Evolutionary conservation across 768 basidiomycete genomes (phyloP).

Genomic region (Rhizopogon vesiculosus): DNA sequence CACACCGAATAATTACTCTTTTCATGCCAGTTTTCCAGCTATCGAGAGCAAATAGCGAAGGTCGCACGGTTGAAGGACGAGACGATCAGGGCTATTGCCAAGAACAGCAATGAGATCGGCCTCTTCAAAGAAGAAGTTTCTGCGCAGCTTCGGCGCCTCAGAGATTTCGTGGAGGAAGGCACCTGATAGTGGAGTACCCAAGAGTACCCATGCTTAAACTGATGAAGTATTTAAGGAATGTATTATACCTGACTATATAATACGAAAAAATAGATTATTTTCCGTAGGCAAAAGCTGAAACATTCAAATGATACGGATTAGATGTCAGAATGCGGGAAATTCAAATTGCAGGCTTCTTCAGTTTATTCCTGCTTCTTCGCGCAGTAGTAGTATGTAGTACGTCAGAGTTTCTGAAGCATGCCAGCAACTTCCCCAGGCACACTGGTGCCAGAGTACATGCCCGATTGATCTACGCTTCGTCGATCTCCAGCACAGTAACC

Average conservation of each 20-base stretch:
- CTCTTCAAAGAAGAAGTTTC: constrained; percentile 79
- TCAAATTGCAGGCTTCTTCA: too few species aligned
- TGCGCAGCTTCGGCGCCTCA: constrained; percentile 60
- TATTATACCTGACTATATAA: background rate
- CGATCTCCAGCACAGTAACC: too few species aligned
- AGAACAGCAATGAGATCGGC: constrained; percentile 80
- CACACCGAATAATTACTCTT: background rate
- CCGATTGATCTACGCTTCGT: too few species aligned
- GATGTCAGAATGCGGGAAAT: background rate
- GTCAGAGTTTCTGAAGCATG: too few species aligned
- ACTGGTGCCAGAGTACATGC: too few species aligned
- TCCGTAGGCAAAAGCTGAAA: background rate
- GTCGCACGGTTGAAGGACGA: constrained; percentile 72
- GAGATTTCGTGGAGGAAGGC: constrained; percentile 60
- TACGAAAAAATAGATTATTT: background rate
- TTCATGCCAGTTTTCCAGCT: constrained; percentile 37
- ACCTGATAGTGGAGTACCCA: constrained; percentile 12
- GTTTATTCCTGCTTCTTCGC: too few species aligned
- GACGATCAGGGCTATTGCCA: constrained; percentile 75
- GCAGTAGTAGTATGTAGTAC: too few species aligned
- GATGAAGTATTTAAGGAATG: background rate
- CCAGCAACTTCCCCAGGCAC: too few species aligned
- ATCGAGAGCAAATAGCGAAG: constrained; percentile 76
- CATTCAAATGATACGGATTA: background rate
- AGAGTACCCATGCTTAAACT: background rate